Conservation (phyloP, 768 basidiomycete genomes). For the Wakefieldia striispora region DNA sequence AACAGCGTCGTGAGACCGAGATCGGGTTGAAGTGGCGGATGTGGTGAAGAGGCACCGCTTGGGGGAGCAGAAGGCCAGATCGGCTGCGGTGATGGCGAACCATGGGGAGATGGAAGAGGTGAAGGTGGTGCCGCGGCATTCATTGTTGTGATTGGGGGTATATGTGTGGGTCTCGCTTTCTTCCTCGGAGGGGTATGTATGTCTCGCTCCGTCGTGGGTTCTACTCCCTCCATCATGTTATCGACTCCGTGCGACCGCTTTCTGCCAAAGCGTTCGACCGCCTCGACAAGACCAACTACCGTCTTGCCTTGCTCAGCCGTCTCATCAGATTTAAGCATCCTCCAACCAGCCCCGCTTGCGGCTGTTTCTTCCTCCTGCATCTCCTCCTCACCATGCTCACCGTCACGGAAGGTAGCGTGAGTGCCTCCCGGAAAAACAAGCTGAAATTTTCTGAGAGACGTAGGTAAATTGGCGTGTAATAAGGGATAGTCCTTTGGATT, state of each 20-base stretch:
- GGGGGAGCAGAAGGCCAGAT: slow-evolving; percentile 83
- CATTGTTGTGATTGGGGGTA: slow-evolving; percentile 61
- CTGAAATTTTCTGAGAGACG: slow-evolving; percentile 70
- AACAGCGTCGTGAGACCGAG: slow-evolving; percentile 79
- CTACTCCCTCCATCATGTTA: slow-evolving; percentile 74
- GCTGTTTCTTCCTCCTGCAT: slow-evolving; percentile 72
- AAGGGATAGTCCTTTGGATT: slow-evolving; percentile 81
- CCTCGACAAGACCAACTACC: slow-evolving; percentile 69
- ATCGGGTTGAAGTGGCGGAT: slow-evolving; percentile 76
- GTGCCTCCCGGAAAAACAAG: slow-evolving; percentile 79
- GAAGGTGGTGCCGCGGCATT: slow-evolving; percentile 79
- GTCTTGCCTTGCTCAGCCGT: slow-evolving; percentile 41
- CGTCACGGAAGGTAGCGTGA: slow-evolving; percentile 77
- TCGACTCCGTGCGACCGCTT: slow-evolving; percentile 55
- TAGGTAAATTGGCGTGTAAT: slow-evolving; percentile 69
- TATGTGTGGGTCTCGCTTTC: slow-evolving; percentile 63
- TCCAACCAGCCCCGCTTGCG: slow-evolving; percentile 69
- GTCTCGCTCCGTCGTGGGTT: slow-evolving; percentile 48
- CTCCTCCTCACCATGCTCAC: slow-evolving; percentile 58
- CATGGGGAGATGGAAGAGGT: slow-evolving; percentile 81
- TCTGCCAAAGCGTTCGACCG: slow-evolving; percentile 75
- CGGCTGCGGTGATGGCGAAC: slow-evolving; percentile 72
- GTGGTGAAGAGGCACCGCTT: slow-evolving; percentile 72
- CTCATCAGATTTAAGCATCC: slow-evolving; percentile 69
- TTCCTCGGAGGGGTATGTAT: slow-evolving; percentile 62